Conservation (phyloP, 2,329 filamentous ascomycete species). For the Pseudopyrenochaeta lycopersici region DNA sequence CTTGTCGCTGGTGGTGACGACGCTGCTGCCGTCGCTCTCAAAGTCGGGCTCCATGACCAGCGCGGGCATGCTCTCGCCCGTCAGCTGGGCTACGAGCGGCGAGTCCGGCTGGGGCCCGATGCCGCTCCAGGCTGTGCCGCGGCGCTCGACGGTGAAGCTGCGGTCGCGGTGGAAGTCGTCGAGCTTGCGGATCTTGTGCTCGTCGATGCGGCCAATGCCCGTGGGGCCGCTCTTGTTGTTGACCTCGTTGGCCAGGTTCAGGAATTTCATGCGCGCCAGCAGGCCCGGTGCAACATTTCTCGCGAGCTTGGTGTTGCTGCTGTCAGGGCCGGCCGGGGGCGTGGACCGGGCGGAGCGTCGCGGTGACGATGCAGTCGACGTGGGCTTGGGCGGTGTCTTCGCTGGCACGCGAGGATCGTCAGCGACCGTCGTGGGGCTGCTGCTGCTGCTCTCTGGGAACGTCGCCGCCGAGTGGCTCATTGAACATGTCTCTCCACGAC, state of each 20-base stretch:
- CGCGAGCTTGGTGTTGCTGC: slow-evolving; percentile 42
- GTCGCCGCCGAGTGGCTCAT: slow-evolving; percentile 33
- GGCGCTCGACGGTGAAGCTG: slow-evolving; percentile 66
- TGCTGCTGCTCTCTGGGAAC: slow-evolving; percentile 24
- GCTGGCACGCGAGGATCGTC: slow-evolving; percentile 25
- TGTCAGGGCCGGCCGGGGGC: slow-evolving; percentile 27
- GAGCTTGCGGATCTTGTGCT: slow-evolving; percentile 74
- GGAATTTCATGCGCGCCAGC: slow-evolving; percentile 54
- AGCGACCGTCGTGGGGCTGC: slow-evolving; percentile 32
- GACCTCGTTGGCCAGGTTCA: slow-evolving; percentile 50
- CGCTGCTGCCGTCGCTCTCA: slow-evolving; percentile 58
- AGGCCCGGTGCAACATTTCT: slow-evolving; percentile 55
- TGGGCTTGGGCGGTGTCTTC: slow-evolving; percentile 21
- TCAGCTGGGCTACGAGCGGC: slow-evolving; percentile 43
- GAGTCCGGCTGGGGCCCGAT: slow-evolving; percentile 13
- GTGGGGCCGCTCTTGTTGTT: slow-evolving; percentile 28
- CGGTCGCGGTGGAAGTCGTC: slow-evolving; percentile 70
- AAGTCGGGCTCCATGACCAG: slow-evolving; percentile 51
- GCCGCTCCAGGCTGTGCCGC: slow-evolving; percentile 77
- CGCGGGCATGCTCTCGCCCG: slow-evolving; percentile 48
- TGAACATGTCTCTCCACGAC: slow-evolving; percentile 31
- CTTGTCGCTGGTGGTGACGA: slow-evolving; percentile 63
- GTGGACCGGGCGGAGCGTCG: slow-evolving; percentile 19
- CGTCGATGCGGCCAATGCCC: slow-evolving; percentile 72
- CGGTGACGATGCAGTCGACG: slow-evolving; percentile 12